These are phyloP conservation scores for Helianthus annuus DNA, from an alignment of 129 eudicot genomes.

Conservation along the genomic window DNA sequence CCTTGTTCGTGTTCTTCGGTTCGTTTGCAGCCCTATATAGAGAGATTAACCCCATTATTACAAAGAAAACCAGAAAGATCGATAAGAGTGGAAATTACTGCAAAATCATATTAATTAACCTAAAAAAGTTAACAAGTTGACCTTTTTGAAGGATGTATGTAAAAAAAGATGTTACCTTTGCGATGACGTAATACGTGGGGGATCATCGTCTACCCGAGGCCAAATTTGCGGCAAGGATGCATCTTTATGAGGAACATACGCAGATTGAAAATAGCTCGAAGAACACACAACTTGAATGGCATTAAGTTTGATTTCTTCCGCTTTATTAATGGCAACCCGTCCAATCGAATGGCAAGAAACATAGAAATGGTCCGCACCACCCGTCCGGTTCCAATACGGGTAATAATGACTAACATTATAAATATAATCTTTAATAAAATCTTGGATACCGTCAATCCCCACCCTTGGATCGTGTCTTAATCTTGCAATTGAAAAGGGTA, in stretches of 20 bases:
- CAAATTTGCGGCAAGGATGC: conserved; percentile 87
- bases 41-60: background rate
- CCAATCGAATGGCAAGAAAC: conserved; percentile 92
- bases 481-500: conserved; percentile 89
- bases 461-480: conserved; percentile 75
- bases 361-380: conserved; percentile 92
- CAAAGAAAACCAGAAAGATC: background rate
- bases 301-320: conserved; percentile 58
- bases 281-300: conserved; percentile 94
- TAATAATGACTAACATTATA: conserved; percentile 56
- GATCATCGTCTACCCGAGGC: conserved; percentile 64
- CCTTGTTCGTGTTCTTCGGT: too few species aligned
- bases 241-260: conserved; percentile 86
- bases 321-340: conserved; percentile 67
- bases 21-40: background rate
- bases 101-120: conserved; percentile 4
- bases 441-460: conserved; percentile 73
- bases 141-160: background rate
- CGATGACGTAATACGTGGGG: conserved; percentile 39
- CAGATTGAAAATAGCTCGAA: conserved; percentile 65
- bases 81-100: background rate
- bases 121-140: conserved; percentile 5
- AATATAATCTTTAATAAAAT: conserved; percentile 62
- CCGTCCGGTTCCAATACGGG: conserved; percentile 80
- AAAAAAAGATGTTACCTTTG: conserved; percentile 51